These are phyloP conservation scores for Lupinus albus DNA, from an alignment of 306 rosid genomes.

Conservation along the genomic window DNA sequence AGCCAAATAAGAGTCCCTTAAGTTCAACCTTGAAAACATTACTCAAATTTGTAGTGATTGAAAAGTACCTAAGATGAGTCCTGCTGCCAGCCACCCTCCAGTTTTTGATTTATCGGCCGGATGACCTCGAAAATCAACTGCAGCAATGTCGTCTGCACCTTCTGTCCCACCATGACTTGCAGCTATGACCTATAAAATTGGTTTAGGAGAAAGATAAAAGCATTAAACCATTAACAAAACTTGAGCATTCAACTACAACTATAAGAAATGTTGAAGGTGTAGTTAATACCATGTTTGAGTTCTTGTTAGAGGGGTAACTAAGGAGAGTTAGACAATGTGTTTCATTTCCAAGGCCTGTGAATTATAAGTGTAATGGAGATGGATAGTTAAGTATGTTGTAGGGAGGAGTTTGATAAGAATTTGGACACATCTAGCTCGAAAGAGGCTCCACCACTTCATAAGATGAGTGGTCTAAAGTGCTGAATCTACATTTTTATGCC, in stretches of 20 bases:
- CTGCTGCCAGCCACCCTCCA: constrained; percentile 93
- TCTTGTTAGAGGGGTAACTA: not conserved
- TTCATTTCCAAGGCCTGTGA: not conserved
- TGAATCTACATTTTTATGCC: constrained; percentile 24
- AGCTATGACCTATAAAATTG: constrained; percentile 62
- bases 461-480: constrained; percentile 37
- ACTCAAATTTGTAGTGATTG: not conserved
- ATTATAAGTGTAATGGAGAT: not conserved
- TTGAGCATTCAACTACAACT: constrained; percentile 17
- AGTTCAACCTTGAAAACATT: constrained; percentile 7
- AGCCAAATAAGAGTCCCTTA: not conserved
- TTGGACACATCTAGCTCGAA: constrained; percentile 3
- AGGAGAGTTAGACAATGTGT: not conserved
- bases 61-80: constrained; percentile 78
- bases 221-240: not conserved
- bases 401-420: constrained; percentile 30
- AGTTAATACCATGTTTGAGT: no score
- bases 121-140: constrained; percentile 67
- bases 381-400: constrained; percentile 35
- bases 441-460: constrained; percentile 52
- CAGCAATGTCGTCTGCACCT: constrained; percentile 44
- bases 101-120: constrained; percentile 69
- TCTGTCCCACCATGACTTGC: constrained; percentile 34
- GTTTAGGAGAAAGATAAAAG: constrained; percentile 1
- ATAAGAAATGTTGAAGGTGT: not conserved